Base-by-base conservation (phyloP, 805 yeast species). In the Starmerella davenportii region DNA sequence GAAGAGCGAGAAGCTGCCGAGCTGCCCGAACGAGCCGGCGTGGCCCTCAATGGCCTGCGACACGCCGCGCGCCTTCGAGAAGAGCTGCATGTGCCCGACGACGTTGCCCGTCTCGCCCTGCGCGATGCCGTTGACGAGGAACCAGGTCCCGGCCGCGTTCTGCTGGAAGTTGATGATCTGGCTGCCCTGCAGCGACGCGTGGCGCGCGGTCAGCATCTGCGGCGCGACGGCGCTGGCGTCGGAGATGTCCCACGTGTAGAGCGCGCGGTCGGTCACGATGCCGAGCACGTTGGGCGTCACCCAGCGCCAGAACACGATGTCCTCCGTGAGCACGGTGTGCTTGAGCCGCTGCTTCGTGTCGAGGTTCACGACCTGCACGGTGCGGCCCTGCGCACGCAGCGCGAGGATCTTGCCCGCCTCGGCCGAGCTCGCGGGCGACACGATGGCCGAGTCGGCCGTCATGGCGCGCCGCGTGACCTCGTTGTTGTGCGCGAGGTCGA, bases 31-130 rank as follows among this genome's bases (percentile, higher is more conserved):
- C 31, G 74, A 73, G 43, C 93, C 90, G 40, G 92, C 96, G 60
- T 90, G 98, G 52, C 98, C 98, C 55, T 90, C 96, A 51, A 90
- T 81, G 17, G 93, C 85, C 63, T 90, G 99, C 13, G 95, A 85
- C 30, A 87, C 80, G 55, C 79, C 79, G 62, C 96, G 76, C 38
- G 76, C 73, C 57, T 77, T 79, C 43, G 93, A 79, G 62, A 65
- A 90, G 45, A 90, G 72, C 65, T 90, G 99, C 57, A 87, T 79
- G 61, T 81, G 92, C 56, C 99, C 99, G 25, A 82, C 95, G 49
- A 90, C 81, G 52, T 92, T 74, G 47, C 93, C 93, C 50, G 78
- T 77, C 55, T 82, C 94, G 13, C 43, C 47, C 61, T 84, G 95
- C 25, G 92, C 76, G 53, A 90, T 84, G 51, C 98, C 99, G 44